Base-by-base conservation (phyloP, 1,284 basidiomycete genomes). In the Naganishia sp. region DNA sequence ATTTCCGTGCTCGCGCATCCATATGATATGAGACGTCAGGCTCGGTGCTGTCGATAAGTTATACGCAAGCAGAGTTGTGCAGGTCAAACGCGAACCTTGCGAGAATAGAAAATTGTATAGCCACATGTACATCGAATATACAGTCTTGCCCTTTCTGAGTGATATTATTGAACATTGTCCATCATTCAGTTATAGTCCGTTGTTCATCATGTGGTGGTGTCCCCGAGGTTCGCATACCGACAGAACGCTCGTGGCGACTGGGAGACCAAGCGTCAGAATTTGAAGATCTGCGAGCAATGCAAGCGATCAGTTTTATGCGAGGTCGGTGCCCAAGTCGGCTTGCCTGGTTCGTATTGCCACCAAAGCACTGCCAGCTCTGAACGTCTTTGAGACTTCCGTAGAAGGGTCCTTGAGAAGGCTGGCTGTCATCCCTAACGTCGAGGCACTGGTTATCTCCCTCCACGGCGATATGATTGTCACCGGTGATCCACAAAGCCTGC, bases 361-460 rank as follows among this genome's bases (percentile, higher is more conserved):
- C 54, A 9, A 23, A 18, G 46, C 66, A 63, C n/a, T 63, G 66
- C 59, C 60, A 63, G 54, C 59, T 63, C 33, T 56, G 59, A 44
- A 67, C 10, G 25, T 56, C 36, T 36, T 57, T 56, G 45, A 67
- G 46, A 10, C 46, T 60, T 43, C 54, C 55, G 60, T 63, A 67
- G 7, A 55, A 60, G 39, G 55, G 55, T 46, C 23, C 42, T 11
- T 66, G 43, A n/a, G 25, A 23, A 6, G 65, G 25, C 13, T 39
- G 28, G 21, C 49, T 55, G 44, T 64, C 66, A 13, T 46, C 61
- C 43, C 13, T 45, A 6, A 56, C 48, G 39, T 63, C 66, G n/a
- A 48, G 16, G 46, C 60, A 59, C 39, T 63, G 54, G 48, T 63
- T 55, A 23, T 53, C 57, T 10, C 57, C 65, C 18, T 45, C 33